phyloP scores from a whole-genome alignment of 768 basidiomycete genomes.

The Fomitopsis serialis region DNA sequence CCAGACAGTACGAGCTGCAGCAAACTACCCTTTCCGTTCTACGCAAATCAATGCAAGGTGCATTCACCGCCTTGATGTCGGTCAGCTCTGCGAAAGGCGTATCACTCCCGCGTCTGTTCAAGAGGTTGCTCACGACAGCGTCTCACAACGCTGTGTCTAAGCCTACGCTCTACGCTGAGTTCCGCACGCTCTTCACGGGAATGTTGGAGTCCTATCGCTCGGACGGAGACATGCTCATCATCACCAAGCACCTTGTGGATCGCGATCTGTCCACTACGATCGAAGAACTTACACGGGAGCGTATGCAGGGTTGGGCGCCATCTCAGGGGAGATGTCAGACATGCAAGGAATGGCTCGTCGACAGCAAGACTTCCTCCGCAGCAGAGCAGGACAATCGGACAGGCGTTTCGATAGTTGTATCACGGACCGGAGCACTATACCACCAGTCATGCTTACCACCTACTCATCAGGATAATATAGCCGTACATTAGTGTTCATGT shows the following conservation, averaged over 20 bases:
- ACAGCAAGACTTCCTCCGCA: slow-evolving; percentile 8
- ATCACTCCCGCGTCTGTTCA: slow-evolving; percentile 91
- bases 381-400: slow-evolving; percentile 11
- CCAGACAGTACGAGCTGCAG: slow-evolving; percentile 9
- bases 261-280: slow-evolving; percentile 78
- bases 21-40: slow-evolving; percentile 43
- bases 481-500: slow-evolving; percentile 20
- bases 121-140: slow-evolving; percentile 77
- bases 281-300: slow-evolving; percentile 51
- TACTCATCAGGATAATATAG: slow-evolving; percentile 19
- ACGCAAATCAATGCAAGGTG: slow-evolving; percentile 75
- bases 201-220: slow-evolving; percentile 94
- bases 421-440: slow-evolving; percentile 56
- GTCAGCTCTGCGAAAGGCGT: slow-evolving; percentile 71
- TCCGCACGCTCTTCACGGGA: slow-evolving; percentile 84
- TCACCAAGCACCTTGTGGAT: slow-evolving; percentile 77
- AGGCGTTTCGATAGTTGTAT: slow-evolving; percentile 36
- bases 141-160: slow-evolving; percentile 43
- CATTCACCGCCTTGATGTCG: slow-evolving; percentile 81
- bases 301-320: slow-evolving; percentile 58
- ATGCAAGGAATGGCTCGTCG: slow-evolving; percentile 47
- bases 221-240: slow-evolving; percentile 84
- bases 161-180: slow-evolving; percentile 80
- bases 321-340: slow-evolving; percentile 41
- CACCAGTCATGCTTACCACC: slow-evolving; percentile 40